Evolutionary conservation across 805 yeast species (phyloP).

Genomic region (Ogataea trehalophila): DNA sequence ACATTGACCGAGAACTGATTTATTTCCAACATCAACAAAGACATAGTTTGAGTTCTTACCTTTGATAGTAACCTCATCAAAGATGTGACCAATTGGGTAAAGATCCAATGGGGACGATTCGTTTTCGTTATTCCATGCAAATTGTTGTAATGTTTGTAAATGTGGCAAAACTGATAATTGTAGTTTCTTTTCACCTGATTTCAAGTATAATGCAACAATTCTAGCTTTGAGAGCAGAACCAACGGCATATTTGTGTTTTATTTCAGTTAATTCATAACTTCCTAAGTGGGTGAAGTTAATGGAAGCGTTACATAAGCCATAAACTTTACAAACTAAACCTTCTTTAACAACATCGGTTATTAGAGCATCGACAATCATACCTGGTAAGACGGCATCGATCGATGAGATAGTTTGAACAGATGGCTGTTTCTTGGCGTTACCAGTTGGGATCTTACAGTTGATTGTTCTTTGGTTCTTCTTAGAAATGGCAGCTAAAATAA

Average conservation of each 20-base stretch:
- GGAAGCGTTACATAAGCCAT: slow-evolving; percentile 72
- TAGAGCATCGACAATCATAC: slow-evolving; percentile 70
- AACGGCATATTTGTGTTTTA: slow-evolving; percentile 59
- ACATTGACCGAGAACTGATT: slow-evolving; percentile 58
- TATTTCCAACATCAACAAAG: slow-evolving; percentile 53
- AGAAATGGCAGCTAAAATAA: slow-evolving; percentile 56
- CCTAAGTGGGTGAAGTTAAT: slow-evolving; percentile 64
- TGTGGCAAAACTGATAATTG: slow-evolving; percentile 62
- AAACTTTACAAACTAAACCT: slow-evolving; percentile 70
- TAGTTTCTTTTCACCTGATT: slow-evolving; percentile 50
- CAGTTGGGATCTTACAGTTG: slow-evolving; percentile 46
- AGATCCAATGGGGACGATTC: slow-evolving; percentile 48
- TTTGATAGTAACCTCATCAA: slow-evolving; percentile 53
- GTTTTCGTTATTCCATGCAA: slow-evolving; percentile 10
- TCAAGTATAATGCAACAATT: slow-evolving; percentile 51
- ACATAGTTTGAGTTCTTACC: slow-evolving; percentile 56
- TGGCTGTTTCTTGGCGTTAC: slow-evolving; percentile 43
- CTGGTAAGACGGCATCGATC: slow-evolving; percentile 80
- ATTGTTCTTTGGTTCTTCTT: slow-evolving; percentile 53
- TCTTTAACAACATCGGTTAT: slow-evolving; percentile 51
- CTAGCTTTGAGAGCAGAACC: slow-evolving; percentile 71
- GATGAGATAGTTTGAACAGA: slow-evolving; percentile 57
- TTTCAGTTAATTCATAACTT: slow-evolving; percentile 35
- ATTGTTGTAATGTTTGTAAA: slow-evolving; percentile 33
- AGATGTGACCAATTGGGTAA: slow-evolving; percentile 72